Percentiles rank a stretch among this genome's conserved stretches.
Evolutionary conservation across 352 stramenopile genomes (phyloP).

Genomic region (Globisporangium uncinulatum): DNA sequence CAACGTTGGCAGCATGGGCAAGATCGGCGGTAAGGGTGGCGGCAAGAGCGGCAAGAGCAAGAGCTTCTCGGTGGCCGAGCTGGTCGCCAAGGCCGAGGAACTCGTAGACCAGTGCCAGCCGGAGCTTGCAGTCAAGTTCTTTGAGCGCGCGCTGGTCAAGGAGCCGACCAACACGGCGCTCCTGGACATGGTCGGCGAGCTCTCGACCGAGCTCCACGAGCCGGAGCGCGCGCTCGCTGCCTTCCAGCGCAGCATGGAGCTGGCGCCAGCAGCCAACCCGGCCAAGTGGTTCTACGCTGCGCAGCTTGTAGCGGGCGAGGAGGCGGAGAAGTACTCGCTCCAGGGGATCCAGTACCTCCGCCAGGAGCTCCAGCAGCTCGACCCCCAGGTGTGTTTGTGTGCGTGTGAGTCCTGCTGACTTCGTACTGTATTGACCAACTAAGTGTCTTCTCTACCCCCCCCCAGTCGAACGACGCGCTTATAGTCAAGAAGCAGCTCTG

Average conservation of each 20-base stretch:
- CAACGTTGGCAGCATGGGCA: slow-evolving; percentile 18
- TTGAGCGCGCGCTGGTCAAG: slow-evolving; percentile 66
- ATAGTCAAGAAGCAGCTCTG: slow-evolving; percentile 90
- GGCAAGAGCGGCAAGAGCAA: slow-evolving; percentile 9
- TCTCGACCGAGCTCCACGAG: slow-evolving; percentile 79
- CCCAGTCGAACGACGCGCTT: slow-evolving; percentile 37
- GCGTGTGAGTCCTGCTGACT: background rate
- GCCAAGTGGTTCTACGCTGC: slow-evolving; percentile 84
- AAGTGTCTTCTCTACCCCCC: background rate
- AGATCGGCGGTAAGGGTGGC: slow-evolving; percentile 11
- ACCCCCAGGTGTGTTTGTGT: slow-evolving; percentile 14
- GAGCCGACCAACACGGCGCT: slow-evolving; percentile 66
- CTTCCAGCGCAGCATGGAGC: slow-evolving; percentile 63
- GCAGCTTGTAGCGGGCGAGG: slow-evolving; percentile 69
- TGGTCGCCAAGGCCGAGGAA: slow-evolving; percentile 78
- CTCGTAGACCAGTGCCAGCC: slow-evolving; percentile 84
- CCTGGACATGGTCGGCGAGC: slow-evolving; percentile 74
- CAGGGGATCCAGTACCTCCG: slow-evolving; percentile 69
- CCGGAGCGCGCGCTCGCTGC: slow-evolving; percentile 63
- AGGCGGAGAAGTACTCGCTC: slow-evolving; percentile 59
- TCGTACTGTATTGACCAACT: too few relatives aligned
- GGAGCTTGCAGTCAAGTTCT: slow-evolving; percentile 81
- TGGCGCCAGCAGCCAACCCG: slow-evolving; percentile 68
- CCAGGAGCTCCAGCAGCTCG: slow-evolving; percentile 39
- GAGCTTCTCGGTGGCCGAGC: slow-evolving; percentile 56